A percentile compares a stretch with the other conserved stretches of the same genome.
These are phyloP conservation scores for Suhomyces bokatorum DNA, from an alignment of 1,139 yeast genomes.

Conservation along the genomic window DNA sequence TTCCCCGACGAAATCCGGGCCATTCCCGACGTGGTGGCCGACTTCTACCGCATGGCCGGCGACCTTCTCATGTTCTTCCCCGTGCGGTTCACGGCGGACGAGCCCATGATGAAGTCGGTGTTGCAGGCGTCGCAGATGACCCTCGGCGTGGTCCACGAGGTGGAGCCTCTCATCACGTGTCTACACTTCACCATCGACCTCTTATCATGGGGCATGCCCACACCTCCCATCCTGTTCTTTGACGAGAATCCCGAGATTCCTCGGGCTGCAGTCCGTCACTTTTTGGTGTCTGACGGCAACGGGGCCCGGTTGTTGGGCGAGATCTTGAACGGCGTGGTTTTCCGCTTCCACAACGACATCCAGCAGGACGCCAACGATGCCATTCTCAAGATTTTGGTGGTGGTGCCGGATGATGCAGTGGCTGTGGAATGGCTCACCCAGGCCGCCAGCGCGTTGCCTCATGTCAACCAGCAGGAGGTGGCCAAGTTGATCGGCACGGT, in stretches of 20 bases:
- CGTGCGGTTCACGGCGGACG: conserved; percentile 55
- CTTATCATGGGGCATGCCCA: conserved; percentile 77
- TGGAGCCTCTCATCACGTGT: conserved; percentile 68
- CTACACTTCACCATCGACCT: conserved; percentile 78
- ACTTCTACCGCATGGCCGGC: conserved; percentile 79
- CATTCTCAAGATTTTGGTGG: conserved; percentile 61
- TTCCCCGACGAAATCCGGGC: conserved; percentile 34
- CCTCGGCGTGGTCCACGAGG: conserved; percentile 57
- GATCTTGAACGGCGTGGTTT: conserved; percentile 66
- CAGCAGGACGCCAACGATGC: conserved; percentile 77
- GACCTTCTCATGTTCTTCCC: conserved; percentile 84
- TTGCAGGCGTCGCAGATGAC: conserved; percentile 62
- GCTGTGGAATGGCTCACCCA: conserved; percentile 62
- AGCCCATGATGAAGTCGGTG: conserved; percentile 57
- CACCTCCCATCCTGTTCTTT: conserved; percentile 74
- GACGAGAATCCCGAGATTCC: conserved; percentile 53
- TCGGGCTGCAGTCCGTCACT: conserved; percentile 45
- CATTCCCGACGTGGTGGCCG: conserved; percentile 80
- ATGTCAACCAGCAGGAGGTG: conserved; percentile 68
- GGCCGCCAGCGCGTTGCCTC: conserved; percentile 57
- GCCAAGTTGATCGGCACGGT: conserved; percentile 58
- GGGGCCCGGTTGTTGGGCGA: conserved; percentile 60
- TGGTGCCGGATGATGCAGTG: conserved; percentile 43
- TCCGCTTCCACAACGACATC: conserved; percentile 69
- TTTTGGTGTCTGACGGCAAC: conserved; percentile 42